A percentile compares a stretch with the other conserved stretches of the same genome.
Conservation (phyloP, 495 filamentous ascomycete species). For the Lophiostoma macrostomum region DNA sequence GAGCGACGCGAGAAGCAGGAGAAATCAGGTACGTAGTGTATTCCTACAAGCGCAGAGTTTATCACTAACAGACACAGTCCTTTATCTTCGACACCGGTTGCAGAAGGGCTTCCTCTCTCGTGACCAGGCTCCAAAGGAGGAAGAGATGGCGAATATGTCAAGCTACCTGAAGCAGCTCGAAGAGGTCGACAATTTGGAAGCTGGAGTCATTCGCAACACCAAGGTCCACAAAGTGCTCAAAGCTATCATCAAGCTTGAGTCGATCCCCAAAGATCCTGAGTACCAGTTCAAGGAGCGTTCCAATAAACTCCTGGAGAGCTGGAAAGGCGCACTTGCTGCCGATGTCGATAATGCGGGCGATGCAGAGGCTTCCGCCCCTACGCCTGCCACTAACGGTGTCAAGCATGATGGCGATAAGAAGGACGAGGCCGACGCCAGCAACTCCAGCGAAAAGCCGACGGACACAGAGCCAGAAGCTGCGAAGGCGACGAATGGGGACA, state of each 20-base stretch:
- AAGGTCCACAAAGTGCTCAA: slow-evolving; percentile 96
- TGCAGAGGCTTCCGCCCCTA: slow-evolving; percentile 1
- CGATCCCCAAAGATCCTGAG: slow-evolving; percentile 80
- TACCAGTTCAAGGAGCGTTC: slow-evolving; percentile 80
- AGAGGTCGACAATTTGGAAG: slow-evolving; percentile 72
- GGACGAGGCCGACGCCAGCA: slow-evolving; percentile 47
- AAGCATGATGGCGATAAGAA: slow-evolving; percentile 52
- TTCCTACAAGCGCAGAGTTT: slow-evolving; percentile 56
- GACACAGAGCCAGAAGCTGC: slow-evolving; percentile 5
- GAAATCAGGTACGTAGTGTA: slow-evolving; percentile 52
- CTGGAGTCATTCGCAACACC: slow-evolving; percentile 74
- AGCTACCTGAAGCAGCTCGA: slow-evolving; percentile 78
- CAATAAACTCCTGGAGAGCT: slow-evolving; percentile 68
- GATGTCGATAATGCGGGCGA: slow-evolving; percentile 42
- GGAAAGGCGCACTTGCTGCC: slow-evolving; percentile 73
- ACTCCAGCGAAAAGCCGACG: background rate
- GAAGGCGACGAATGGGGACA: slow-evolving; percentile 15
- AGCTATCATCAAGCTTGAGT: slow-evolving; percentile 76
- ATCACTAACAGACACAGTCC: slow-evolving; percentile 48
- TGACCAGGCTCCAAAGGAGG: slow-evolving; percentile 74
- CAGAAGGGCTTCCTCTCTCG: slow-evolving; percentile 86
- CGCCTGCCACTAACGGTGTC: slow-evolving; percentile 49
- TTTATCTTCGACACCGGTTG: slow-evolving; percentile 84
- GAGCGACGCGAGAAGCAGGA: slow-evolving; percentile 58
- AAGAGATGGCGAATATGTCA: slow-evolving; percentile 81